Evolutionary conservation across 805 yeast genomes (phyloP).

Genomic region (Ogataea neopini): DNA sequence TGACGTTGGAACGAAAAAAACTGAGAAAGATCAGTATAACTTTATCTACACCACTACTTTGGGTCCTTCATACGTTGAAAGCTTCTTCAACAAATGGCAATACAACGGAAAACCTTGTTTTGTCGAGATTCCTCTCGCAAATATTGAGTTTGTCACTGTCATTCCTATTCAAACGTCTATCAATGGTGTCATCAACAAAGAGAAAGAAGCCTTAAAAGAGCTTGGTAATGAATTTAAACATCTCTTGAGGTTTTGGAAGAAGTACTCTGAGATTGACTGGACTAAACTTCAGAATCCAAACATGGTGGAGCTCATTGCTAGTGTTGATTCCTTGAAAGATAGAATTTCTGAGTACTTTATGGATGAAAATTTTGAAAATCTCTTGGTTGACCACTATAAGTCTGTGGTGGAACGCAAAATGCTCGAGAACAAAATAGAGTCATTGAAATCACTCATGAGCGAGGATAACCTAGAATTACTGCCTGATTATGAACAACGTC

Average conservation of each 20-base stretch:
- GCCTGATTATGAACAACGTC: constrained; percentile 91
- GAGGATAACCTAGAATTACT: constrained; percentile 86
- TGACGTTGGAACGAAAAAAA: constrained; percentile 36
- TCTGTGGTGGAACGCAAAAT: constrained; percentile 44
- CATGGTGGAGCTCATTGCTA: constrained; percentile 38
- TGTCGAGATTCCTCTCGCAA: constrained; percentile 41
- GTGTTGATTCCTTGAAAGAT: constrained; percentile 36
- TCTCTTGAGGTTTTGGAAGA: constrained; percentile 40
- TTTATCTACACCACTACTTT: constrained; percentile 29
- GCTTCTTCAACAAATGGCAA: constrained; percentile 38
- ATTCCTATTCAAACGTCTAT: constrained; percentile 38
- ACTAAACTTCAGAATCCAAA: constrained; percentile 35
- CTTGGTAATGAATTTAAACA: constrained; percentile 38
- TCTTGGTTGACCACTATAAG: constrained; percentile 24
- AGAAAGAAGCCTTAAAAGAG: constrained; percentile 37
- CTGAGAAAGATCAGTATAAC: constrained; percentile 17
- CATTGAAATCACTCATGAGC: constrained; percentile 63
- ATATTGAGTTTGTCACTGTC: constrained; percentile 46
- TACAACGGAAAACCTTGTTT: constrained; percentile 20
- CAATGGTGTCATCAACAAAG: constrained; percentile 39
- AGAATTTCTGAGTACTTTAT: constrained; percentile 27
- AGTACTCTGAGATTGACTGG: constrained; percentile 48
- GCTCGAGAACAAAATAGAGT: constrained; percentile 51
- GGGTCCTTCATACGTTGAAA: constrained; percentile 34
- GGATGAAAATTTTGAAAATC: constrained; percentile 25